Conservation (phyloP, 2,329 filamentous ascomycete genomes). For the Ilyonectria mors-panacis region DNA sequence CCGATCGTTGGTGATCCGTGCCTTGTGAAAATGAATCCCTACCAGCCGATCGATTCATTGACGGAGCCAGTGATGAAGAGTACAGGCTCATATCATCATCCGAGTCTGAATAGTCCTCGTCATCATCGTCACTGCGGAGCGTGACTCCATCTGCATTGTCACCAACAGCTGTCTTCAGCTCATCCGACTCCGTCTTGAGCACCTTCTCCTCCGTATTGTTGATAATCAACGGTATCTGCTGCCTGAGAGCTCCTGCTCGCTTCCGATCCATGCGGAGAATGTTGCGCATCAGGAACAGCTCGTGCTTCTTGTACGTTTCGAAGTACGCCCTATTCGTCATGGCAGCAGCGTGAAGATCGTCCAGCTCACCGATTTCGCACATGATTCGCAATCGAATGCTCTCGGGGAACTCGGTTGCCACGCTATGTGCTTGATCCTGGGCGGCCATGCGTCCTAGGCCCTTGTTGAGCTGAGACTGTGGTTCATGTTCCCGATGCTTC, state of each 20-base stretch:
- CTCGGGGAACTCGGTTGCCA: slow-evolving; percentile 54
- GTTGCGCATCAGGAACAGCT: slow-evolving; percentile 56
- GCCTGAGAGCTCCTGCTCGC: slow-evolving; percentile 33
- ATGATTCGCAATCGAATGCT: slow-evolving; percentile 59
- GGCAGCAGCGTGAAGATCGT: slow-evolving; percentile 61
- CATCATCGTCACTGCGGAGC: slow-evolving; percentile 49
- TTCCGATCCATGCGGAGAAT: slow-evolving; percentile 51
- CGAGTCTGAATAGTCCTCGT: slow-evolving; percentile 45
- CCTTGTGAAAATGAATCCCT: slow-evolving; percentile 32
- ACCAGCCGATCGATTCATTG: slow-evolving; percentile 34
- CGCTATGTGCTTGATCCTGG: slow-evolving; percentile 50
- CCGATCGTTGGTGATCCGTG: slow-evolving; percentile 31
- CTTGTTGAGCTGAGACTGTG: slow-evolving; percentile 52
- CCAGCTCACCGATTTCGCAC: slow-evolving; percentile 55
- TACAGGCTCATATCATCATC: slow-evolving; percentile 46
- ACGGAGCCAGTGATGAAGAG: slow-evolving; percentile 38
- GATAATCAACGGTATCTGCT: slow-evolving; percentile 41
- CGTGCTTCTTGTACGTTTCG: slow-evolving; percentile 61
- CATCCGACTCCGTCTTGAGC: slow-evolving; percentile 49
- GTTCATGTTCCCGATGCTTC: slow-evolving; percentile 54
- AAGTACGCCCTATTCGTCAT: slow-evolving; percentile 61
- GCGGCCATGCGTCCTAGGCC: slow-evolving; percentile 53
- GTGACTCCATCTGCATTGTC: slow-evolving; percentile 51
- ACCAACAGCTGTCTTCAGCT: slow-evolving; percentile 47
- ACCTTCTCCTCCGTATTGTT: slow-evolving; percentile 55